These are phyloP conservation scores for Stenogyne calaminthoides DNA, from an alignment of 305 asterid genomes.

Conservation along the genomic window DNA sequence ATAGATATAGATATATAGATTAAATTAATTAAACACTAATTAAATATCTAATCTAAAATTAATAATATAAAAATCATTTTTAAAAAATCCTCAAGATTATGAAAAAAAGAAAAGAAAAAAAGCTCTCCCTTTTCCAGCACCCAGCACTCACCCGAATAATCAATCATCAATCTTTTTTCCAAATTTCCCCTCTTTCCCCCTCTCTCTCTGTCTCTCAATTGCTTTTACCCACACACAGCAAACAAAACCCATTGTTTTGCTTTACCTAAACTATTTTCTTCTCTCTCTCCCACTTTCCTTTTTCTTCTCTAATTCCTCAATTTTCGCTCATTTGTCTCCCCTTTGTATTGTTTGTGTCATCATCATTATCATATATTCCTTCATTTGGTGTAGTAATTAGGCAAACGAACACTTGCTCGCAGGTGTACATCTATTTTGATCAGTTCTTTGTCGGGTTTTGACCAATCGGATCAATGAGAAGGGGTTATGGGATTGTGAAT, in stretches of 20 bases:
- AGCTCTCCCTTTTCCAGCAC: constrained; percentile 14
- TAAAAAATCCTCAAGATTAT: no score
- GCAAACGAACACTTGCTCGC: constrained; percentile 1
- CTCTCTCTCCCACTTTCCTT: background rate
- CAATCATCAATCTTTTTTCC: constrained; percentile 31
- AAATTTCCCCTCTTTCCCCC: constrained; percentile 18
- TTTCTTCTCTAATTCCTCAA: constrained; percentile 47
- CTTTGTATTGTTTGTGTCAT: constrained; percentile 31
- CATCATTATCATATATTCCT: constrained; percentile 33
- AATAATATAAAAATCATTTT: no score
- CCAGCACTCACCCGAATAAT: constrained; percentile 36
- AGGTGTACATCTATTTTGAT: constrained; percentile 30
- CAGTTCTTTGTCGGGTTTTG: constrained; percentile 37
- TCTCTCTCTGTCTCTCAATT: constrained; percentile 20
- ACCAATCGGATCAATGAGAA: constrained; percentile 43
- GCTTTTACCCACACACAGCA: constrained; percentile 31
- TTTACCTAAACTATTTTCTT: constrained; percentile 32
- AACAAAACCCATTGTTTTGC: constrained; percentile 37
- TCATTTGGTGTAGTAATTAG: constrained; percentile 18
- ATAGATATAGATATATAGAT: no score
- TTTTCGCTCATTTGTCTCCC: constrained; percentile 59
- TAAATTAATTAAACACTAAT: no score
- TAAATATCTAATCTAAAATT: no score
- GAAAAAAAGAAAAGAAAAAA: background rate
- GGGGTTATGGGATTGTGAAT: constrained; percentile 30